phyloP scores from a whole-genome alignment of 2,329 filamentous ascomycete species.

The Exutisphaerella laricina region DNA sequence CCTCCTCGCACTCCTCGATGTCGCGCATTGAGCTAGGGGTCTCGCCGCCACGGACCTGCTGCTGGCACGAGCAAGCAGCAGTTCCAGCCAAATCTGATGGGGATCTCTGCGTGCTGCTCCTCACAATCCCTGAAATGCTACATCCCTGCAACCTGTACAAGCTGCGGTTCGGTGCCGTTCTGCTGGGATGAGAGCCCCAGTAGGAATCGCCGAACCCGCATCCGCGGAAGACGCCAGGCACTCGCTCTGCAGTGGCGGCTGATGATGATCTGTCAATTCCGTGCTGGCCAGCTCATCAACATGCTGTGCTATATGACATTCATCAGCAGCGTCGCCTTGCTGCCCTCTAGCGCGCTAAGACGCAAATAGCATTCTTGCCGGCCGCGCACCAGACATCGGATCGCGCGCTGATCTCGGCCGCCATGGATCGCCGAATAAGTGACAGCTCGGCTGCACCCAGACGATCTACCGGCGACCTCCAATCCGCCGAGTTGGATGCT shows the following conservation, averaged over 20 bases:
- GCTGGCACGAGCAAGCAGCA: constrained; percentile 13
- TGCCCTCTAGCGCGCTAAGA: not conserved
- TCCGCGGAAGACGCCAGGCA: constrained; percentile 5
- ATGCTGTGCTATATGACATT: constrained; percentile 3
- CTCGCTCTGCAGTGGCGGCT: not conserved
- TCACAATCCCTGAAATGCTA: no score
- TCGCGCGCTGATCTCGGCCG: not conserved
- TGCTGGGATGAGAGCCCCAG: constrained; percentile 1
- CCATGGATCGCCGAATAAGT: constrained; percentile 4
- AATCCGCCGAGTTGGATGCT: constrained; percentile 14
- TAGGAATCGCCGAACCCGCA: constrained; percentile 6
- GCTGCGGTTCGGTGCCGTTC: constrained; percentile 1
- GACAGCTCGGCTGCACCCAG: constrained; percentile 14
- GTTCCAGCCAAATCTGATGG: constrained; percentile 3
- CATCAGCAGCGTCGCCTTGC: not conserved
- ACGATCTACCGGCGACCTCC: constrained; percentile 10
- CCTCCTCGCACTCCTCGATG: constrained; percentile 5
- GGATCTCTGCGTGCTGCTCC: not conserved
- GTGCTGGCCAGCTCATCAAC: constrained; percentile 3
- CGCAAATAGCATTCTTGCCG: not conserved
- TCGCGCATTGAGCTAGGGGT: constrained; percentile 6
- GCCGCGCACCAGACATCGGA: not conserved
- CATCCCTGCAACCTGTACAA: not conserved
- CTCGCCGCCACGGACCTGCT: constrained; percentile 6
- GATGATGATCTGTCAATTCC: not conserved